Percentiles rank a stretch among this genome's conserved stretches.
Conservation (phyloP, 1,284 basidiomycete species). For the Fomitiporia mediterranea region DNA sequence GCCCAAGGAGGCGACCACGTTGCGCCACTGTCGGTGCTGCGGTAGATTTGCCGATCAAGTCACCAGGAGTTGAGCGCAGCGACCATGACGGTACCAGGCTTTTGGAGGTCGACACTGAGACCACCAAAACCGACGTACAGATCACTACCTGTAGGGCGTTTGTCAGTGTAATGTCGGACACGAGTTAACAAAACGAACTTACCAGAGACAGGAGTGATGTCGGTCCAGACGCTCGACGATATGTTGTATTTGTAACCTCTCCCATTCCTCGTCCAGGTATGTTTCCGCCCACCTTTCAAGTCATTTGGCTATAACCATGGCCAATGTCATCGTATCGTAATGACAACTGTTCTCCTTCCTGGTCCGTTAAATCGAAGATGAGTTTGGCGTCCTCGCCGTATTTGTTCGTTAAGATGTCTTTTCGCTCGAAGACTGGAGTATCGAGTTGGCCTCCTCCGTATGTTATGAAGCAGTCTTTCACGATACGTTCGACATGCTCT, state of each 20-base stretch:
- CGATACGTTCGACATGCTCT: constrained; percentile 84
- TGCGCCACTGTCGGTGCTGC: constrained; percentile 49
- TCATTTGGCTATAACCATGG: too few relatives aligned
- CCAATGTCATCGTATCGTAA: constrained; percentile 96
- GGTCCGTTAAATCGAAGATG: constrained; percentile 97
- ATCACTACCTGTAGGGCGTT: constrained; percentile 29
- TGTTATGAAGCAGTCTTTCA: constrained; percentile 85
- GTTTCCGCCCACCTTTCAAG: constrained; percentile 43
- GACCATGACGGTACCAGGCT: constrained; percentile 63
- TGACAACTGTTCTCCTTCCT: constrained; percentile 95
- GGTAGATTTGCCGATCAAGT: constrained; percentile 65
- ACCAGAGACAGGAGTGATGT: constrained; percentile 47
- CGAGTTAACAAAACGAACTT: neutral
- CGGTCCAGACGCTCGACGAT: constrained; percentile 45
- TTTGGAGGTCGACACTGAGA: constrained; percentile 53
- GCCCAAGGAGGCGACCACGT: constrained; percentile 55
- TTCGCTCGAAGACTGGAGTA: constrained; percentile 97
- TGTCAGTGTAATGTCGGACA: neutral
- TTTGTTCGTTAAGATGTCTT: constrained; percentile 93
- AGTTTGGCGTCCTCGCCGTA: constrained; percentile 98
- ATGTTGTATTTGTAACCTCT: constrained; percentile 49
- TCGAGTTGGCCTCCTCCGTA: constrained; percentile 94
- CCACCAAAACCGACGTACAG: constrained; percentile 53
- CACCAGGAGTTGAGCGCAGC: constrained; percentile 54
- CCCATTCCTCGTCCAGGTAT: constrained; percentile 61